These are phyloP conservation scores for Salix arbutifolia DNA, from an alignment of 345 rosid species.

Conservation along the genomic window DNA sequence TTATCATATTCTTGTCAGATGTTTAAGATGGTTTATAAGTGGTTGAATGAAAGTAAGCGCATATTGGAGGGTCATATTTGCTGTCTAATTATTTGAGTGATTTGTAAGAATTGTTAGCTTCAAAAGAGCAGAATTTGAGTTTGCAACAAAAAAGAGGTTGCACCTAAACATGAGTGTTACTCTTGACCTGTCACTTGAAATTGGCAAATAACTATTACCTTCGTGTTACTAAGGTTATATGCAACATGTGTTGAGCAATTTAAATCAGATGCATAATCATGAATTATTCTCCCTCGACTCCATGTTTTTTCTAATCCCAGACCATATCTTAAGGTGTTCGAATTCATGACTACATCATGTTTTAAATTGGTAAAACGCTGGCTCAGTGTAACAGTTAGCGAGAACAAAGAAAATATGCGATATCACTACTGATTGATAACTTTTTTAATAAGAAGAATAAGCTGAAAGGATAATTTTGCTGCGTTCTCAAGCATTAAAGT, in stretches of 20 bases:
- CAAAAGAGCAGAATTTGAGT: slow-evolving; percentile 14
- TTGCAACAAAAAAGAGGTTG: slow-evolving; percentile 38
- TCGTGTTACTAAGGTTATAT: too few species aligned
- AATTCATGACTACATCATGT: too few species aligned
- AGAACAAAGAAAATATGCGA: too few species aligned
- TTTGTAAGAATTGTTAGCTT: slow-evolving; percentile 32
- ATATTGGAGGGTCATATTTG: slow-evolving; percentile 5
- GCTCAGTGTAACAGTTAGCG: too few species aligned
- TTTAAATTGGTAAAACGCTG: too few species aligned
- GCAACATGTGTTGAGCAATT: too few species aligned
- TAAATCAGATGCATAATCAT: too few species aligned
- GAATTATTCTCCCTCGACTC: too few species aligned
- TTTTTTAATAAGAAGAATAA: background rate
- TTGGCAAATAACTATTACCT: background rate
- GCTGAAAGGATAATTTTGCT: background rate
- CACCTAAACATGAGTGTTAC: slow-evolving; percentile 52
- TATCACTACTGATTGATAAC: background rate
- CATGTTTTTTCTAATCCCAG: too few species aligned
- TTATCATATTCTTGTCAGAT: background rate
- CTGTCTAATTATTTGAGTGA: slow-evolving; percentile 31
- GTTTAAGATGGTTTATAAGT: slow-evolving; percentile 14
- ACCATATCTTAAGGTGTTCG: too few species aligned
- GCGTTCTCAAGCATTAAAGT: background rate
- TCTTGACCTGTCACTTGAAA: slow-evolving; percentile 20
- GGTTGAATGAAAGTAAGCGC: slow-evolving; percentile 8